These are phyloP conservation scores for Diplodia scrobiculata DNA, from an alignment of 2,329 filamentous ascomycete species.

Conservation along the genomic window DNA sequence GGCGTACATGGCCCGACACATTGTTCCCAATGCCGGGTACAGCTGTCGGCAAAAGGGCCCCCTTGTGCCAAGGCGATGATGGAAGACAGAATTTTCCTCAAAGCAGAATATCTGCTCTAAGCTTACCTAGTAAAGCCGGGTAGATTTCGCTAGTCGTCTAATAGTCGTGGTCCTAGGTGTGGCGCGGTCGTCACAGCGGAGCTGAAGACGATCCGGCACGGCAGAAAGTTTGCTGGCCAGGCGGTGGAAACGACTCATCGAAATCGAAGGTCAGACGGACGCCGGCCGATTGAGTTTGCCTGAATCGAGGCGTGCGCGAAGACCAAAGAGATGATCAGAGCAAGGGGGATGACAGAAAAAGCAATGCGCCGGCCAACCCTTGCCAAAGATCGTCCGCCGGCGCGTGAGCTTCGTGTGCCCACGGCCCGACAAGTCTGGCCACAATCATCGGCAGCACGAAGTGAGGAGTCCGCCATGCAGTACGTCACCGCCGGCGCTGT, in stretches of 20 bases:
- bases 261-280: background rate
- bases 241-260: conserved; percentile 2
- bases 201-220: background rate
- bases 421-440: conserved; percentile 17
- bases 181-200: background rate
- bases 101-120: background rate
- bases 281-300: conserved; percentile 8
- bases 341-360: conserved; percentile 16
- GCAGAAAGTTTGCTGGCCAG: background rate
- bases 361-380: conserved; percentile 5
- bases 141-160: conserved; percentile 9
- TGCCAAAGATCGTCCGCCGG: conserved; percentile 15
- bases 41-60: background rate
- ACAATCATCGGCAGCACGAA: conserved; percentile 3
- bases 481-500: conserved; percentile 8
- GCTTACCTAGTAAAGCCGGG: background rate
- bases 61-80: background rate
- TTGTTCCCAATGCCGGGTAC: background rate
- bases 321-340: conserved; percentile 19
- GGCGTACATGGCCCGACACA: background rate
- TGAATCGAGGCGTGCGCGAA: background rate
- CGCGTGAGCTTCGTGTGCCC: conserved; percentile 7
- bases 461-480: conserved; percentile 6
- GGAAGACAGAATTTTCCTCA: background rate
- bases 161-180: conserved; percentile 1